Conservation (phyloP, 2,329 filamentous ascomycete genomes). For the Apiospora arundinis region DNA sequence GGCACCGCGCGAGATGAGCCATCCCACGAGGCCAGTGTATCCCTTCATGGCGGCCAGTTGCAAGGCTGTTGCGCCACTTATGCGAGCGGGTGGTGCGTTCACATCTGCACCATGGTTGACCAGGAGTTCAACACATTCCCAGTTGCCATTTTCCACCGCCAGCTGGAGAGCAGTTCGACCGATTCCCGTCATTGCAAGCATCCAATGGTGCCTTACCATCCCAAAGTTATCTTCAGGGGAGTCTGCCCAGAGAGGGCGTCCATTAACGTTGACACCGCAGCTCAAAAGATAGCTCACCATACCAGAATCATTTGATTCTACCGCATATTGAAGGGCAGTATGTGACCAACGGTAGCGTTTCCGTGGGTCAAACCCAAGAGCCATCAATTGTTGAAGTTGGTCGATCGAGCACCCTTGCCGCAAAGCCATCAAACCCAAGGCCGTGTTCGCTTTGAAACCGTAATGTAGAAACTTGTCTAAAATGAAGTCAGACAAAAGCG, state of each 20-base stretch:
- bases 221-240: neutral
- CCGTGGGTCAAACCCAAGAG: neutral
- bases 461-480: neutral
- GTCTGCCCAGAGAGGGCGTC: neutral
- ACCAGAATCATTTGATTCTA: neutral
- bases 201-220: no score
- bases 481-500: neutral
- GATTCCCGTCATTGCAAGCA: no score
- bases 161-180: neutral
- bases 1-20: neutral
- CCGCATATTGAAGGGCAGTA: neutral
- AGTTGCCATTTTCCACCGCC: neutral
- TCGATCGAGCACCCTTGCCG: neutral
- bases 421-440: neutral
- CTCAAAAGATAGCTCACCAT: neutral
- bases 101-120: neutral
- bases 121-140: neutral
- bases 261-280: neutral
- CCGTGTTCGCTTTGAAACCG: neutral
- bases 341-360: slow-evolving; percentile 3
- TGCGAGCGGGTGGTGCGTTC: neutral
- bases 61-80: neutral
- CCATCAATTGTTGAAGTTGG: neutral
- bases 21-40: neutral
- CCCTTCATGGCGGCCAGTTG: neutral